phyloP scores from a whole-genome alignment of 176 grass and related monocot genomes.

The Dendrocalamus sinicus region DNA sequence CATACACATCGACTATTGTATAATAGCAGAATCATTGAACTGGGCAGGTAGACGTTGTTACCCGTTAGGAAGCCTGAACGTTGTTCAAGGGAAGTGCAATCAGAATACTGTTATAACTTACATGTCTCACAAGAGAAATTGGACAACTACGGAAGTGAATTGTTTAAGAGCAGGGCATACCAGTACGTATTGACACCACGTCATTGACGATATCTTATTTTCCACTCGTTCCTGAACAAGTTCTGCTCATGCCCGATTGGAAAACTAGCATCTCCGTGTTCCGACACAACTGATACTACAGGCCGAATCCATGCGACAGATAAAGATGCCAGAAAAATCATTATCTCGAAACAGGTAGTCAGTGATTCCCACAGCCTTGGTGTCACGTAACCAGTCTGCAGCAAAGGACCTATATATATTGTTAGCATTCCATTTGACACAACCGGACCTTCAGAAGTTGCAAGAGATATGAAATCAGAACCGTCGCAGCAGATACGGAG shows the following conservation, averaged over 20 bases:
- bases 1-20: background rate
- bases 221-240: conserved; percentile 37
- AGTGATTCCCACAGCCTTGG: conserved; percentile 22
- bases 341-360: conserved; percentile 27
- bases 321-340: conserved; percentile 38
- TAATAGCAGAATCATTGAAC: conserved; percentile 35
- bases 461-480: conserved; percentile 34
- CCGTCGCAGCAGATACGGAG: conserved; percentile 25
- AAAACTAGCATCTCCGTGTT: conserved; percentile 37
- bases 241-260: conserved; percentile 48
- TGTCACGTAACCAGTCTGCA: conserved; percentile 4
- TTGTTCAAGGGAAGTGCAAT: conserved; percentile 7
- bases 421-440: background rate
- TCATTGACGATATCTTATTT: background rate
- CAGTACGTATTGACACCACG: background rate
- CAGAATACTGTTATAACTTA: background rate
- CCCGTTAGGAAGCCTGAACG: background rate
- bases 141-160: background rate
- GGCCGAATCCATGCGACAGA: background rate
- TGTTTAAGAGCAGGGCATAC: conserved; percentile 32
- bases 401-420: background rate
- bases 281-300: conserved; percentile 19
- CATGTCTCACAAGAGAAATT: background rate
- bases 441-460: conserved; percentile 18
- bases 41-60: conserved; percentile 23